Base-by-base conservation (phyloP, 2,329 filamentous ascomycete species). In the Trichoderma sp. region DNA sequence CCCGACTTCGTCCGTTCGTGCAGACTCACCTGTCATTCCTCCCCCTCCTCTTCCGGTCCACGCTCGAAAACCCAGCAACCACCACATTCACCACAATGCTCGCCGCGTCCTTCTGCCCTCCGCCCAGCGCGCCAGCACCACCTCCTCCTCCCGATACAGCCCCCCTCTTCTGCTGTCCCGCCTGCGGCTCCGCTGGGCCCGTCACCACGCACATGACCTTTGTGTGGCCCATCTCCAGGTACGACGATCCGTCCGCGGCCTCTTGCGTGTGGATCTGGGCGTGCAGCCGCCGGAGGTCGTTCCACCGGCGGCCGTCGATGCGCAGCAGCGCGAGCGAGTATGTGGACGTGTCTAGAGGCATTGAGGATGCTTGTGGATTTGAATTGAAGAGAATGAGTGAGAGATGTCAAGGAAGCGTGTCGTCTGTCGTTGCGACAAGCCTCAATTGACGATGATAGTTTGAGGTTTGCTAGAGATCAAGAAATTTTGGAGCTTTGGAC, bases 161-260 rank as follows among this genome's bases (percentile, higher is more conserved):
- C 5, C 57, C 85, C 19, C 57, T 84, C 34, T 71, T 74, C 1
- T 74, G 70, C 60, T 71, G 71, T 34, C 74, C 73, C 67, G 72
- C 70, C 67, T 78, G 78, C 61, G 79, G 78, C 78, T 99, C 95
- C 44, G 86, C 87, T 0, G 95, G 95, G 0, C 95, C 95, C 1
- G 89, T 88, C 55, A 99, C 89, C 26, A 93, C 92, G 78, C 94
- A 97, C 79, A 98, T 91, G 71, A 99, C 90, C 75, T 97, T 95
- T 24, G 95, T 99, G 79, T 98, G 96, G 72, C 95, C 95, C 89
- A 96, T 96, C 76, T 97, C 92, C 66, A 98, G 87, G 78, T 97
- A 97, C 67, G 90, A 92, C 51, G 91, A 96, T 43, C 95, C 95
- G 72, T 98, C 95, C 63, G 93, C 93, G 57, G 93, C 90, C 67